phyloP scores from a whole-genome alignment of 2,329 filamentous ascomycete genomes.

The Aureobasidium sp. region DNA sequence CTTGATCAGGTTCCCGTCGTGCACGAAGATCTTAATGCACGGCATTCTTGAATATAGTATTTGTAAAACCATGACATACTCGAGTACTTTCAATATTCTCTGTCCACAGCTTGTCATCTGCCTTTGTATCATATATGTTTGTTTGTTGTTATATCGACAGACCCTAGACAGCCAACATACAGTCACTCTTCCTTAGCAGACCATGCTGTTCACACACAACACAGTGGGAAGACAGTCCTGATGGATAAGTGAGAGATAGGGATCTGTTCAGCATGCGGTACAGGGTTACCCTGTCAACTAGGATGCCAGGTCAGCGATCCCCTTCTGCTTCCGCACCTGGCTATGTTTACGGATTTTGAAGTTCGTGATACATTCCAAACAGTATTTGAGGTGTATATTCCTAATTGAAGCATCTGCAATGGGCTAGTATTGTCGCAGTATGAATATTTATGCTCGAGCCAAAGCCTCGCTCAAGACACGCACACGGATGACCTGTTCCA shows the following conservation, averaged over 20 bases:
- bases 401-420: not conserved
- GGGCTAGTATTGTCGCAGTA: not conserved
- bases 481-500: not conserved
- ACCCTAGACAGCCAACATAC: not conserved
- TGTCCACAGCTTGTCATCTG: not conserved
- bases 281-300: not conserved
- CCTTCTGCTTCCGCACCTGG: not conserved
- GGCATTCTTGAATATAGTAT: not conserved
- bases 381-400: no score
- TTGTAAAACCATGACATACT: not conserved
- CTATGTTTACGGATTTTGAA: not conserved
- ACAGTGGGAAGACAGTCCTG: not conserved
- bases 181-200: not conserved
- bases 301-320: no score
- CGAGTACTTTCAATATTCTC: no score
- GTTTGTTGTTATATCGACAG: not conserved
- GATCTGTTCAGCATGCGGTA: not conserved
- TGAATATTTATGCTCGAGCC: not conserved
- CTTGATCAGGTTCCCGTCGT: conserved; percentile 31
- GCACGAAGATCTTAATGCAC: not conserved
- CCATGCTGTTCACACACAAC: no score
- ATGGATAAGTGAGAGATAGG: not conserved
- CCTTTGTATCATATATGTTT: not conserved
- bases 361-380: not conserved
- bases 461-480: not conserved